Base-by-base conservation (phyloP, 2,329 filamentous ascomycete genomes). In the Hymenoscyphus scutula region DNA sequence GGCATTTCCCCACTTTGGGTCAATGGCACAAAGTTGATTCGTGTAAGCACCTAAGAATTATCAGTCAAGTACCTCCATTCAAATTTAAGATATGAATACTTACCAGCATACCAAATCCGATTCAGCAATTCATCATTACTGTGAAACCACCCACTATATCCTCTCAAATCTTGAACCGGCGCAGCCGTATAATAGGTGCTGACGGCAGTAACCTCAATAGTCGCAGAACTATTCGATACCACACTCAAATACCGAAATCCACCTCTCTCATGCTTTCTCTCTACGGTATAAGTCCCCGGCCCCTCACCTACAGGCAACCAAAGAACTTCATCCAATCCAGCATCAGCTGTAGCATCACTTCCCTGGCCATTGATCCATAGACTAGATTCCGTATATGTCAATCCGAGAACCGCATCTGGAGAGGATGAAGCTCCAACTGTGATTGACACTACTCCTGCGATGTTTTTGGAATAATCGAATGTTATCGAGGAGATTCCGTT, bases 231-330 rank as follows among this genome's bases (percentile, higher is more conserved):
- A 32, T 72, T 73, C 59, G 80, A 68, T 56, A 80, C 80, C 5
- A 72, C 30, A 13, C 79, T 84, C 63, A 84, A 68, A 65, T 84
- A 84, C 19, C 81, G 76, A 66, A 84, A 84, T 0, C 80, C 81
- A 5, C 82, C 82, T 10, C 82, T 76, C 30, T 77, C 72, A 61
- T 80, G 76, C 32, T 78, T 70, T 41, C 72, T 70, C 0, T 75
- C 76, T 0, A 78, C 77, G 0, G 76, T 76, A 60, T 81, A 81
- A 1, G 63, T 67, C 0, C 79, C 78, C 10, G 65, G 54, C 3
- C 74, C 72, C 37, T 64, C 51, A 3, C 63, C 67, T 5, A 75
- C 74, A 1, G 76, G 67, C 60, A 82, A 81, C 79, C 79, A 84
- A 0, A 84, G 72, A 0, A 77, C 75, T 57, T 79, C 76, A 56